Evolutionary conservation across 2,329 filamentous ascomycete species (phyloP).

Genomic region (Sclerotinia trifoliorum): DNA sequence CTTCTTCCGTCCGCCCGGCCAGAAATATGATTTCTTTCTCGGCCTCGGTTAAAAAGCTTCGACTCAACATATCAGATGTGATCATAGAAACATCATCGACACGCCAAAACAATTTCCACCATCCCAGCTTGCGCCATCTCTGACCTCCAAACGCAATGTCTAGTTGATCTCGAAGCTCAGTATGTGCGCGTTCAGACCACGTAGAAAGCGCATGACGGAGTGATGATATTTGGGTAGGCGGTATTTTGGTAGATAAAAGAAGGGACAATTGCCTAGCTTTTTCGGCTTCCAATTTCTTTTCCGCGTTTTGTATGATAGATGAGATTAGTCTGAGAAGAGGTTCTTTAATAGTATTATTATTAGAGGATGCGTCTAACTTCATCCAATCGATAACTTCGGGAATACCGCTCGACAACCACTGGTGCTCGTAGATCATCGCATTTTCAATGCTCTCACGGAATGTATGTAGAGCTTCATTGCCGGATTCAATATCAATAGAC

Average conservation of each 20-base stretch:
- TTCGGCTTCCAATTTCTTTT: conserved; percentile 51
- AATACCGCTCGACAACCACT: conserved; percentile 72
- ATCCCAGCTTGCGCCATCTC: conserved; percentile 76
- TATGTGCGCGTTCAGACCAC: conserved; percentile 80
- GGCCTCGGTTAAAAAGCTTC: conserved; percentile 72
- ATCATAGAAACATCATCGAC: conserved; percentile 90
- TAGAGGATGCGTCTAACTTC: conserved; percentile 44
- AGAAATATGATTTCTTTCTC: conserved; percentile 83
- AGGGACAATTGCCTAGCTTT: conserved; percentile 42
- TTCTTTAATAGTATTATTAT: conserved; percentile 56
- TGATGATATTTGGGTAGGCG: conserved; percentile 42
- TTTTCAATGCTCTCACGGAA: conserved; percentile 70
- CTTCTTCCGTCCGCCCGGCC: conserved; percentile 70
- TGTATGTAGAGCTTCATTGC: conserved; percentile 59
- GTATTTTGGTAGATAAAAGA: conserved; percentile 39
- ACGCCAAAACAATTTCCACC: conserved; percentile 96
- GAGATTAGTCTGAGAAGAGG: conserved; percentile 64
- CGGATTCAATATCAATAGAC: conserved; percentile 63
- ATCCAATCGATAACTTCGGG: conserved; percentile 67
- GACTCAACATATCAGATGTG: conserved; percentile 72
- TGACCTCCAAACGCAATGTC: conserved; percentile 73
- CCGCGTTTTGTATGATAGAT: conserved; percentile 61
- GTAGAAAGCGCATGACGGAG: conserved; percentile 60
- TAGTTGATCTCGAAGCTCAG: conserved; percentile 77
- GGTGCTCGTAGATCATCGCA: conserved; percentile 67